Evolutionary conservation across 805 yeast genomes (phyloP).

Genomic region (Priceomyces haplophilus): DNA sequence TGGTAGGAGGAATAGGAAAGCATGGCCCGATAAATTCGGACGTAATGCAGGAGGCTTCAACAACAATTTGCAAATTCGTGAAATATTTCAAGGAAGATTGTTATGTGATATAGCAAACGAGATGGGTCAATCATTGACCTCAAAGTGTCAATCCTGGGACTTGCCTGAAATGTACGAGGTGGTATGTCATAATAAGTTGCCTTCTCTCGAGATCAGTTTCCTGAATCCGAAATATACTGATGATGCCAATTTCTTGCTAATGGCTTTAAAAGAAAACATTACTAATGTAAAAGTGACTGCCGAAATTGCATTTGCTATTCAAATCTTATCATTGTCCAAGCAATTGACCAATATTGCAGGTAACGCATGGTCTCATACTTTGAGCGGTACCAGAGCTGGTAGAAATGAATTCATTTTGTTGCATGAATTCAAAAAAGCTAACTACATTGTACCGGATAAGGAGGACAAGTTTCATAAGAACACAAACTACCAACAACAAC

Average conservation of each 20-base stretch:
- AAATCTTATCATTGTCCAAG: slow-evolving; percentile 82
- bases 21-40: slow-evolving; percentile 76
- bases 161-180: slow-evolving; percentile 85
- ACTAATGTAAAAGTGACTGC: slow-evolving; percentile 67
- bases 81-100: slow-evolving; percentile 79
- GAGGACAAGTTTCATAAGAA: slow-evolving; percentile 44
- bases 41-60: slow-evolving; percentile 43
- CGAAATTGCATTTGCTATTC: slow-evolving; percentile 76
- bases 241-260: slow-evolving; percentile 63
- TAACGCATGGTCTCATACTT: slow-evolving; percentile 93
- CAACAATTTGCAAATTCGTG: slow-evolving; percentile 57
- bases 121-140: slow-evolving; percentile 87
- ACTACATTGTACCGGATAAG: slow-evolving; percentile 86
- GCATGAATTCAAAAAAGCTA: slow-evolving; percentile 82
- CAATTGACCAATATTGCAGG: slow-evolving; percentile 94
- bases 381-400: slow-evolving; percentile 94
- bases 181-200: slow-evolving; percentile 62
- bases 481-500: slow-evolving; percentile 33
- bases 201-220: slow-evolving; percentile 69
- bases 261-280: slow-evolving; percentile 69
- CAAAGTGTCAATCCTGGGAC: slow-evolving; percentile 94
- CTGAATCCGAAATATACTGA: slow-evolving; percentile 62
- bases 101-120: slow-evolving; percentile 92
- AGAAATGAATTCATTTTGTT: slow-evolving; percentile 89
- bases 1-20: slow-evolving; percentile 76